Percentiles rank a stretch among this genome's conserved stretches.
phyloP scores from a whole-genome alignment of 2,329 filamentous ascomycete species.

The Myotisia sp. region DNA sequence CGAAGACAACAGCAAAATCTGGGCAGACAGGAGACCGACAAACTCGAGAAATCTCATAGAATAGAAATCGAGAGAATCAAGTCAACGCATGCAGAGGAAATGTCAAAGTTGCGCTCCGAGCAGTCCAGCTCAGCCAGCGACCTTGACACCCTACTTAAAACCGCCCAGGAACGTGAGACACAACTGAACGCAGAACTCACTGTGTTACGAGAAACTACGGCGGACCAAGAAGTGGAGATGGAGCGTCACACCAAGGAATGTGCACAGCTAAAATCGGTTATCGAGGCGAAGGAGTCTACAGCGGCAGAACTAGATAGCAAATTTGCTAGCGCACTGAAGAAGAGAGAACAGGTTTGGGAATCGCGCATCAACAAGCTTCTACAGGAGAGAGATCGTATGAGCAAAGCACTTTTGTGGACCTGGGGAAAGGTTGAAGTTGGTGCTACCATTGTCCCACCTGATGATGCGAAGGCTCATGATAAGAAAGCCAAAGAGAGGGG shows the following conservation, averaged over 20 bases:
- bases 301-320: constrained; percentile 26
- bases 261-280: constrained; percentile 20
- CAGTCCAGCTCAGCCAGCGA: constrained; percentile 25
- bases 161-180: constrained; percentile 24
- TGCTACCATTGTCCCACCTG: constrained; percentile 11
- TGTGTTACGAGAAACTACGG: constrained; percentile 15
- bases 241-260: constrained; percentile 16
- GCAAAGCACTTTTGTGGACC: constrained; percentile 25
- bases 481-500: not conserved
- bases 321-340: constrained; percentile 28
- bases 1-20: constrained; percentile 11
- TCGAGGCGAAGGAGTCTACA: constrained; percentile 29
- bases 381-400: constrained; percentile 28
- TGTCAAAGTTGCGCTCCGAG: constrained; percentile 25
- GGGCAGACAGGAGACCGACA: constrained; percentile 10
- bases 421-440: constrained; percentile 31
- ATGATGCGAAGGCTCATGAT: constrained; percentile 14
- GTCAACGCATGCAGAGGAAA: constrained; percentile 23
- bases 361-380: constrained; percentile 27
- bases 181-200: constrained; percentile 21
- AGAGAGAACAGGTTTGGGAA: constrained; percentile 32
- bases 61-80: constrained; percentile 24
- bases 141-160: constrained; percentile 21
- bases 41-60: constrained; percentile 22
- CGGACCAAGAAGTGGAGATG: constrained; percentile 12